Evolutionary conservation across 2,329 filamentous ascomycete genomes (phyloP), one percentile per base, ranked within the genome.

Genomic region (Drechslerella coelobrocha): DNA sequence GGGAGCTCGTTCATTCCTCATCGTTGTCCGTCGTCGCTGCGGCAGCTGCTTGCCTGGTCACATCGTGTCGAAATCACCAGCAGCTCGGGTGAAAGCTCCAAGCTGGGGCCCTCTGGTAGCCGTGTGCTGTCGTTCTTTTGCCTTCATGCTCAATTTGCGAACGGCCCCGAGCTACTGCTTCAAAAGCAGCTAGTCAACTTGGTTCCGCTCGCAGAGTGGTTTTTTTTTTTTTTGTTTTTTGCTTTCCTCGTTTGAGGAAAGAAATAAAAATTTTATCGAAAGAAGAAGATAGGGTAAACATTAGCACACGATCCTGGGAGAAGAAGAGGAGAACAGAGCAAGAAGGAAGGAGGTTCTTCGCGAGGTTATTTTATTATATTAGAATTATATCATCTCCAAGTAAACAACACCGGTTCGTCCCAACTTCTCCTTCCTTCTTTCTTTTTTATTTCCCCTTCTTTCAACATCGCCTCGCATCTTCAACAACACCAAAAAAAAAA

Each of bases 401-500:
- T 31, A 6, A 6, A 12, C 29, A n/a, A n/a, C n/a, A n/a, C n/a
- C n/a, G n/a, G 29, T 31, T 45, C 41, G 41, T 45, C 41, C 41
- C 31, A 41, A 41, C 23, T 47, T 29, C 14, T 29, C 27, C 26
- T 29, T 17, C 24, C 43, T 41, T n/a, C 19, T 26, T 48, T 51
- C 34, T 19, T 48, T 37, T 50, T 43, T 37, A n/a, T 52, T 61
- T 26, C 51, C 27, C 41, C 19, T 27, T 8, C 27, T 37, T 37
- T 19, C 47, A 43, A 19, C 29, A 21, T 47, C 41, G 19, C 41
- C 10, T 7, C 37, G 9, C n/a, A n/a, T 48, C 31, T 60, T 50
- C 65, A 57, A 61, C 57, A 61, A 34, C 54, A 51, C 34, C 26
- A 41, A 9, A 14, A 56, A 45, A 7, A 52, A 21, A 45, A 37